phyloP scores from a whole-genome alignment of 2,329 filamentous ascomycete species.

The Colletotrichum somersetense region DNA sequence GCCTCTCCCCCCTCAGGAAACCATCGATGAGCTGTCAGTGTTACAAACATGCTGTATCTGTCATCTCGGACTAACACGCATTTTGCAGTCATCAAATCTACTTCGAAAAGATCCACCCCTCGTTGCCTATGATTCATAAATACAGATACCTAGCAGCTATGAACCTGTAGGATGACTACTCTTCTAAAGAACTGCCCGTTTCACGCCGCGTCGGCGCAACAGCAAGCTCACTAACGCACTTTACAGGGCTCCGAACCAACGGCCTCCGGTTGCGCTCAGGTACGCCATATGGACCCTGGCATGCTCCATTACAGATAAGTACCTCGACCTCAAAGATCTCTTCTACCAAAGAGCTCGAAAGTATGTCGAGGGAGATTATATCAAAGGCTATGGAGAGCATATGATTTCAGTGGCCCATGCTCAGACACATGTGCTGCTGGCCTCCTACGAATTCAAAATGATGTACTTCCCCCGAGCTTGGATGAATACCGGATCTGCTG shows the following conservation, averaged over 20 bases:
- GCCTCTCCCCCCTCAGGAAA: conserved; percentile 69
- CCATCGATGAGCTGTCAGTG: conserved; percentile 83
- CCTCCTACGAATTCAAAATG: conserved; percentile 93
- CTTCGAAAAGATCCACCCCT: conserved; percentile 91
- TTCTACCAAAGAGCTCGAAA: conserved; percentile 93
- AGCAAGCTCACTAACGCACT: conserved; percentile 11
- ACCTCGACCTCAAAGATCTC: conserved; percentile 81
- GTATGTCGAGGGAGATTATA: conserved; percentile 89
- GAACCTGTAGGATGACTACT: conserved; percentile 72
- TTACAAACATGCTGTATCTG: not conserved
- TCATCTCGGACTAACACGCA: conserved; percentile 29
- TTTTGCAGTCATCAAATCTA: conserved; percentile 78
- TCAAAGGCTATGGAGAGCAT: conserved; percentile 91
- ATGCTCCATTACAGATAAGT: conserved; percentile 88
- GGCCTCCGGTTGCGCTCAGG: conserved; percentile 87
- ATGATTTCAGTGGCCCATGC: conserved; percentile 89
- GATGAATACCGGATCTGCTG: conserved; percentile 87
- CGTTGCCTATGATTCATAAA: conserved; percentile 89
- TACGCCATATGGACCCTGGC: conserved; percentile 98
- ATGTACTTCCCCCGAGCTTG: conserved; percentile 98
- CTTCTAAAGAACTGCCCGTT: not conserved
- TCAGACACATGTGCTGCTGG: conserved; percentile 85
- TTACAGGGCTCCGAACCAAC: conserved; percentile 78
- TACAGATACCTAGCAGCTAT: conserved; percentile 89
- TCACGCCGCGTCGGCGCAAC: not conserved